These are phyloP conservation scores for Adansonia grandidieri DNA, from an alignment of 441 rosid species.

Conservation along the genomic window DNA sequence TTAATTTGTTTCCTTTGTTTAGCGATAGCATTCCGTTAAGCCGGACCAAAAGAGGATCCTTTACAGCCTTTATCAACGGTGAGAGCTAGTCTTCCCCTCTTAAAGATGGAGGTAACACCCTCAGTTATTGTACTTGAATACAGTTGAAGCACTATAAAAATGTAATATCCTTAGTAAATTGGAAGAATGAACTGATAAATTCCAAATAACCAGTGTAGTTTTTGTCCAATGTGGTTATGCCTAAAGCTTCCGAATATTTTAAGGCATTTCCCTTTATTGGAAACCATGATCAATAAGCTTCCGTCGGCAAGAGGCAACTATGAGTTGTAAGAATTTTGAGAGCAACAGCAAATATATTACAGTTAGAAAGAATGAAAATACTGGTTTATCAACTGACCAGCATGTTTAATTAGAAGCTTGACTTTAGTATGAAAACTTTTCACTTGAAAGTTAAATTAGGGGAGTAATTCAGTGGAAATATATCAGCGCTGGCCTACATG, in stretches of 20 bases:
- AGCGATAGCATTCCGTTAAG: neutral
- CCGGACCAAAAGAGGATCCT: neutral
- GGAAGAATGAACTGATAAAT: conserved; percentile 1
- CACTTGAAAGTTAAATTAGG: neutral
- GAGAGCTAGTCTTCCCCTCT: neutral
- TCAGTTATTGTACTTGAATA: neutral
- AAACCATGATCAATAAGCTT: too few relatives aligned
- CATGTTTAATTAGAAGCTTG: neutral
- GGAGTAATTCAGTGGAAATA: neutral
- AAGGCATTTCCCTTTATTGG: neutral
- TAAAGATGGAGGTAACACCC: neutral
- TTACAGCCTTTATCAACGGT: neutral
- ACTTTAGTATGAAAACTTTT: too few relatives aligned
- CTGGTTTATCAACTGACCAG: neutral
- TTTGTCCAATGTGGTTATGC: conserved; percentile 2
- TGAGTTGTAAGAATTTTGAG: too few relatives aligned
- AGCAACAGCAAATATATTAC: too few relatives aligned
- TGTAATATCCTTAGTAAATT: neutral
- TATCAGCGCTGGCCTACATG: neutral
- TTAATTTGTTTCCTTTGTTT: neutral
- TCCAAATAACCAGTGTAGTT: neutral
- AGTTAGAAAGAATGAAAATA: neutral
- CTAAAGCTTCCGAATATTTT: neutral
- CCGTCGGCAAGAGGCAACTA: too few relatives aligned
- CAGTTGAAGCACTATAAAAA: neutral